Base-by-base conservation (phyloP, 108 stramenopile genomes). In the Ochromonas danica region DNA sequence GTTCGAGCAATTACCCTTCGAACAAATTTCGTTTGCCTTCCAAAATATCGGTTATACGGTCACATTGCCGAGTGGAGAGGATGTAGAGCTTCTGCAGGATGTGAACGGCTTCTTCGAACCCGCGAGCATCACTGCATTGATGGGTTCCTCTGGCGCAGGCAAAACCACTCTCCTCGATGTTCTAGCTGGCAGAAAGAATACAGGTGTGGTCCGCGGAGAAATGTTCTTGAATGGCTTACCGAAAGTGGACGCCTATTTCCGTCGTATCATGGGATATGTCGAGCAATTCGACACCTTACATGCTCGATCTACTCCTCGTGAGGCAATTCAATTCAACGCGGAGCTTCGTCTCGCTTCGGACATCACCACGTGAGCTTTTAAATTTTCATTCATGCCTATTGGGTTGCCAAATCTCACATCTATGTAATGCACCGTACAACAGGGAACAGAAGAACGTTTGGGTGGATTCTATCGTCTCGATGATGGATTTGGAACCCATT, bases 241-340 rank as follows among this genome's bases (percentile, higher is more conserved):
- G 35, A 61, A 78, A 39, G 60, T 38, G 38, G 78, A 78, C 3
- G 36, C 1, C 3, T 65, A 40, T 31, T 78, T 78, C 38, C 45
- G 78, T n/a, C 1, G 30, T 25, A 78, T 78, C 78, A 78, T 78
- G 60, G 78, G 61, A 33, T 75, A 80, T 28, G 79, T 80, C 27
- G 79, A 80, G 79, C 79, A 80, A 33, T 80, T 80, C 72, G 79
- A 96, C 84, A 85, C 92, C 2, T 93, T 94, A 81, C 78, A 87
- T 61, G 90, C 93, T 25, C 84, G 89, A 28, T 79, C 90, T 62
- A 97, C 94, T 27, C 93, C 95, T 40, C 62, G 81, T 36, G 94
- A 97, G 82, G 91, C 92, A 1, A 84, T 97, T 3, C 72, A 87
- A n/a, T 97, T 95, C 83, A 91, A 91, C 14, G 96, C 93, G 17